Evolutionary conservation across 768 basidiomycete species (phyloP).

Genomic region (Tulasnella sp.): DNA sequence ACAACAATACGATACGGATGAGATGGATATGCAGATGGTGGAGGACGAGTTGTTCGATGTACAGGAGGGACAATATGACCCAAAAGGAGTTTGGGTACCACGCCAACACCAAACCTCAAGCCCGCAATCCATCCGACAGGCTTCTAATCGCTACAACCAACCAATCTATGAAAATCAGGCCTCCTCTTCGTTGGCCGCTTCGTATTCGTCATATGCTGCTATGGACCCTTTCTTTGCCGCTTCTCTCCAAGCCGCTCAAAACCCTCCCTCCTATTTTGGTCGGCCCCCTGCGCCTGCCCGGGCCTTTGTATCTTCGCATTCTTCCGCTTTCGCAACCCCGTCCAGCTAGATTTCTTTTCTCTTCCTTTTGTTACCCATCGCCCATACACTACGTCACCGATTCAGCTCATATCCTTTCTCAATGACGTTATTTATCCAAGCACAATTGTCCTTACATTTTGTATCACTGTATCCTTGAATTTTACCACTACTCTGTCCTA

Average conservation of each 20-base stretch:
- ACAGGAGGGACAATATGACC: too few relatives aligned
- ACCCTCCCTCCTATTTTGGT: not conserved
- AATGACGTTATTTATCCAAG: too few relatives aligned
- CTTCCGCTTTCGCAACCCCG: constrained; percentile 3
- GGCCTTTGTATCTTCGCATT: not conserved
- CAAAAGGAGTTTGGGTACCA: too few relatives aligned
- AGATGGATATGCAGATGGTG: too few relatives aligned
- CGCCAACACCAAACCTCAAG: too few relatives aligned
- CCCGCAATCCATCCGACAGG: too few relatives aligned
- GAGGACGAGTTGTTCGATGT: too few relatives aligned
- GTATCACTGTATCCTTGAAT: too few relatives aligned
- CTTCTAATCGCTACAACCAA: too few relatives aligned
- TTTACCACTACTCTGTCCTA: too few relatives aligned
- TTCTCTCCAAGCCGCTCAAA: constrained; percentile 3
- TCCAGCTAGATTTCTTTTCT: not conserved
- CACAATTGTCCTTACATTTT: too few relatives aligned
- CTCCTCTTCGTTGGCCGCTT: not conserved
- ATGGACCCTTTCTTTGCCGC: constrained; percentile 13
- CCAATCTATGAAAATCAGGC: not conserved
- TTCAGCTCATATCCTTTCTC: not conserved
- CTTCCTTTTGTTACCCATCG: not conserved
- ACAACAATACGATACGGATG: too few relatives aligned
- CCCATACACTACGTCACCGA: not conserved
- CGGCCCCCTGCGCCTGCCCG: constrained; percentile 1
- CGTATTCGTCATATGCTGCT: constrained; percentile 4